Percentiles rank a stretch among this genome's conserved stretches.
Evolutionary conservation across 164 flowering plant species (phyloP).

Genomic region (Protea cynaroides): DNA sequence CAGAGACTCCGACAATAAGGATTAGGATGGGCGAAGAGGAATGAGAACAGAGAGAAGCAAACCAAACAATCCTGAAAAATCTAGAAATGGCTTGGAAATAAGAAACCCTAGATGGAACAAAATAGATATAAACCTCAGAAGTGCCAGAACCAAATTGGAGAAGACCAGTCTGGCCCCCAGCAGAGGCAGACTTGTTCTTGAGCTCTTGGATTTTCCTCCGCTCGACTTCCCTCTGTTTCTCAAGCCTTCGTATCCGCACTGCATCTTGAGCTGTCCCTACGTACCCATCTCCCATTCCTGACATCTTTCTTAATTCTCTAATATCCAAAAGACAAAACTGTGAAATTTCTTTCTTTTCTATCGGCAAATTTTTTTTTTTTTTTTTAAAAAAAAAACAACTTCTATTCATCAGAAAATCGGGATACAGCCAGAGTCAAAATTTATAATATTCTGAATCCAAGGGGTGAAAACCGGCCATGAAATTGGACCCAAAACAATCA

Average conservation of each 20-base stretch:
- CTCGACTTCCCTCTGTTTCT: slow-evolving; percentile 96
- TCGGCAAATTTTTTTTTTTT: too few species aligned
- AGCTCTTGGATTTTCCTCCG: slow-evolving; percentile 87
- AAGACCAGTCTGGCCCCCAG: slow-evolving; percentile 87
- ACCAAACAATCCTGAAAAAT: not conserved
- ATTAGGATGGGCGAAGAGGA: too few species aligned
- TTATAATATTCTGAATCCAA: too few species aligned
- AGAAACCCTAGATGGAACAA: not conserved
- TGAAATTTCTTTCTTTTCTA: too few species aligned
- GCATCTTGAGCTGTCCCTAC: slow-evolving; percentile 99
- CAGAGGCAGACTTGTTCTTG: slow-evolving; percentile 80
- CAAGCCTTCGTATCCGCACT: slow-evolving; percentile 83
- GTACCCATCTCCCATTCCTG: slow-evolving; percentile 99
- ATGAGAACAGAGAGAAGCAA: not conserved
- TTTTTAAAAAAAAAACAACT: too few species aligned
- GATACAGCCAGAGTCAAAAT: too few species aligned
- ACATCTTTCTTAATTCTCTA: slow-evolving; percentile 36
- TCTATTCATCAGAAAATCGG: too few species aligned
- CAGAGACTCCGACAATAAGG: too few species aligned
- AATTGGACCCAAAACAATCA: too few species aligned
- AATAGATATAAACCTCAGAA: slow-evolving; percentile 55
- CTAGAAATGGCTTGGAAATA: not conserved
- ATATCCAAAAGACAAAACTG: too few species aligned
- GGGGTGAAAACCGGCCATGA: too few species aligned
- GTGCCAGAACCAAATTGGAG: slow-evolving; percentile 95